A percentile compares a stretch with the other conserved stretches of the same genome.
Evolutionary conservation across 805 yeast genomes (phyloP).

Genomic region (Pichia nakasei): DNA sequence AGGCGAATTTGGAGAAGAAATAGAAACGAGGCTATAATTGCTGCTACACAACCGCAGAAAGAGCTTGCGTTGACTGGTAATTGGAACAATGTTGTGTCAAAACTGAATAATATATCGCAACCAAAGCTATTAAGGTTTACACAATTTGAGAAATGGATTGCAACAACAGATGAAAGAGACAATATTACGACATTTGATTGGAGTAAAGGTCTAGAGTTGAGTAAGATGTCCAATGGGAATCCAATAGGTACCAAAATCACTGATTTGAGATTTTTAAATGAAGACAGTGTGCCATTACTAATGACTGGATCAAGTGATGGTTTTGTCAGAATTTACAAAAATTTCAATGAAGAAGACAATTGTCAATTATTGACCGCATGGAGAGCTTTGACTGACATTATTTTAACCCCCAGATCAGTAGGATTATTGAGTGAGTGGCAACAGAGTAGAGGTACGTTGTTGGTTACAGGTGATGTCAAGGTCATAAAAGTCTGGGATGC

Average conservation of each 20-base stretch:
- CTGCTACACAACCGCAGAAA: conserved; percentile 86
- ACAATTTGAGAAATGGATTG: conserved; percentile 81
- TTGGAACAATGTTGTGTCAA: conserved; percentile 60
- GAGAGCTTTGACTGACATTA: conserved; percentile 85
- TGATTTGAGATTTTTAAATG: conserved; percentile 78
- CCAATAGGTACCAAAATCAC: conserved; percentile 85
- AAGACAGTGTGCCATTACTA: conserved; percentile 81
- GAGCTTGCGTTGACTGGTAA: conserved; percentile 73
- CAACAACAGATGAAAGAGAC: conserved; percentile 77
- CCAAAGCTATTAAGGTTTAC: conserved; percentile 75
- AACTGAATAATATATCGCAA: conserved; percentile 65
- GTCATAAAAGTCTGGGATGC: conserved; percentile 95
- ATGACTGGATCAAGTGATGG: conserved; percentile 93
- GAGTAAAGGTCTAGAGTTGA: conserved; percentile 48
- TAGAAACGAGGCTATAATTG: conserved; percentile 78
- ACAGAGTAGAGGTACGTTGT: conserved; percentile 82
- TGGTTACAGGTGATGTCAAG: conserved; percentile 92
- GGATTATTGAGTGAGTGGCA: conserved; percentile 95
- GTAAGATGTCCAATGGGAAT: conserved; percentile 73
- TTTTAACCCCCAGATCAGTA: conserved; percentile 70
- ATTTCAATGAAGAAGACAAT: conserved; percentile 49
- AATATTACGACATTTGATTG: conserved; percentile 85
- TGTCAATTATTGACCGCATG: conserved; percentile 73
- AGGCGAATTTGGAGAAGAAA: conserved; percentile 82
- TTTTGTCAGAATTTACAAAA: conserved; percentile 75